Conservation (phyloP, 148 eudicot species). For the Vaccinium macrocarpon region DNA sequence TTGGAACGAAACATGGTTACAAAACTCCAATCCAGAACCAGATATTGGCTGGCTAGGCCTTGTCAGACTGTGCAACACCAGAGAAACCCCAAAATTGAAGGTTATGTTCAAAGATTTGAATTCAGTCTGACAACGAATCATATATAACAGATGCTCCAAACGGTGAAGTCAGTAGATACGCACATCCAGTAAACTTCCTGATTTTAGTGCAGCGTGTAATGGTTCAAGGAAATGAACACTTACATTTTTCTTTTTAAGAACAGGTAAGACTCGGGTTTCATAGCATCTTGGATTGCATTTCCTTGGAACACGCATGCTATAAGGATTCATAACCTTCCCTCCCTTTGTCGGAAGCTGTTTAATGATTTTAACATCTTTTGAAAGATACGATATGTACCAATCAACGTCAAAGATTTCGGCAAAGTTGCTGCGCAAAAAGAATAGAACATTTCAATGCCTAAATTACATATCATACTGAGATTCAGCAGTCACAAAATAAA, state of each 20-base stretch:
- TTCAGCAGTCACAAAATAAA: constrained; percentile 11
- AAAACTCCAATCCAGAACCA: background rate
- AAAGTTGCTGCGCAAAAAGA: constrained; percentile 57
- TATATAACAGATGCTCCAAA: background rate
- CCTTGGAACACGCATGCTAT: constrained; percentile 62
- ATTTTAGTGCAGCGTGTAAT: background rate
- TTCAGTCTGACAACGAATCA: background rate
- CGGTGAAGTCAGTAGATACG: background rate
- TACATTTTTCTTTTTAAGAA: constrained; percentile 68
- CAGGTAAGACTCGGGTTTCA: constrained; percentile 54
- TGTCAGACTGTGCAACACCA: background rate
- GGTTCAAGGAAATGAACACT: constrained; percentile 24
- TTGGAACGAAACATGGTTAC: background rate
- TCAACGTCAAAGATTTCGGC: constrained; percentile 70
- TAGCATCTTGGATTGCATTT: constrained; percentile 66
- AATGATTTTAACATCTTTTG: constrained; percentile 67
- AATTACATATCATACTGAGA: background rate
- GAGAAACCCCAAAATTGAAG: background rate
- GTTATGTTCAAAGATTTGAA: background rate
- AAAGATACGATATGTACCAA: constrained; percentile 60
- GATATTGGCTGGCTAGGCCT: background rate
- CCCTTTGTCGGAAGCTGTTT: constrained; percentile 56
- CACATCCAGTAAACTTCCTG: background rate
- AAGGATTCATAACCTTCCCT: constrained; percentile 44
- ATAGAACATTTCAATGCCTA: background rate